Base-by-base conservation (phyloP, 768 basidiomycete genomes). In the Tulasnella sp. region DNA sequence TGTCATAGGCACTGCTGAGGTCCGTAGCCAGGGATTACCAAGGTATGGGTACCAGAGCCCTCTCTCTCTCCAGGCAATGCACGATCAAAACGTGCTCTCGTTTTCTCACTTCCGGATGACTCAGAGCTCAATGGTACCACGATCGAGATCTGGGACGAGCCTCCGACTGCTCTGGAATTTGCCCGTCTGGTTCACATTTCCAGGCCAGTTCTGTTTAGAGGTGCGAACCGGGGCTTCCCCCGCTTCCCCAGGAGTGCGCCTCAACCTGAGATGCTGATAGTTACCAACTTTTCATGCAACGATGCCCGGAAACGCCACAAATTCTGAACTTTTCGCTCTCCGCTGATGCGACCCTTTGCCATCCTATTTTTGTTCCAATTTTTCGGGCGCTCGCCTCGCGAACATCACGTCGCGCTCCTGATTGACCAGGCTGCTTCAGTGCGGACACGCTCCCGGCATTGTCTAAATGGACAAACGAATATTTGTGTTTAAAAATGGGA, bases 181-280 rank as follows among this genome's bases (percentile, higher is more conserved):
- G 87, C 91, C 52, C 87, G 91, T 75, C 85, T 94, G 24, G 88
- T 92, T 7, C 89, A 91, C 81, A 87, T 93, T 71, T 90, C 91
- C 18, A 87, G 94, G 79, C 94, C 94, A 4, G 92, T 91, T 21
- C 83, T 95, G 10, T 92, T 96, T 77, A 89, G 89, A 88, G 91
- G 94, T 83, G 68, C 52, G 82, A 75, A 52, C 56, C 27, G 1
- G 24, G n/a, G 56, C 56, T 27, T 58, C n/a, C 27, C 27, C 73
- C 27, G 40, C 46, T 74, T 39, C 46, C 62, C 62, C 62, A 6
- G 27, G n/a, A 62, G n/a, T 27, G 58, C 58, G 62, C 62, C 62
- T 68, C 62, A 68, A 34, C 27, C 62, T 68, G 62, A 36, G 62
- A 68, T 68, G 62, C 62, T 68, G 62, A 68, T 68, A 36, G 62